These are phyloP conservation scores for Naganishia friedmannii DNA, from an alignment of 768 basidiomycete genomes.

Conservation along the genomic window DNA sequence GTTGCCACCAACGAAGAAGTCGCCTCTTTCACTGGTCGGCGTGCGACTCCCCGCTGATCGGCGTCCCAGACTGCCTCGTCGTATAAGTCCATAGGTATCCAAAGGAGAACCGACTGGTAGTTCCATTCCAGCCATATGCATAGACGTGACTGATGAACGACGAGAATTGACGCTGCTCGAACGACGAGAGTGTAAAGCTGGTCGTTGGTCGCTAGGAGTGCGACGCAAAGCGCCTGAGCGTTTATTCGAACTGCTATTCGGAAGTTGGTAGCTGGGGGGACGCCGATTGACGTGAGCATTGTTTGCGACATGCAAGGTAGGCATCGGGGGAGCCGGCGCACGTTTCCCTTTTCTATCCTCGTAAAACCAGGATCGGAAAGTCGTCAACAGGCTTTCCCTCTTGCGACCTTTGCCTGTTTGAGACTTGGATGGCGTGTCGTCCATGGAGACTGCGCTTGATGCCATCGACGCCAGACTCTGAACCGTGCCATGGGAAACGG, in stretches of 20 bases:
- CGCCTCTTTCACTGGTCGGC: conserved; percentile 80
- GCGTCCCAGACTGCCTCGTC: conserved; percentile 59
- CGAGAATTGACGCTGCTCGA: conserved; percentile 89
- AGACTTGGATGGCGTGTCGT: conserved; percentile 55
- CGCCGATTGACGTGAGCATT: conserved; percentile 7
- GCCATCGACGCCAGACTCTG: conserved; percentile 45
- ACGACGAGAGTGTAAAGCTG: conserved; percentile 73
- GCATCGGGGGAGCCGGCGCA: conserved; percentile 9
- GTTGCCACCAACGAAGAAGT: conserved; percentile 55
- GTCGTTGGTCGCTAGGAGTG: conserved; percentile 60
- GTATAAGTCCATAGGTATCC: conserved; percentile 54
- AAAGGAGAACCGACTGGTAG: conserved; percentile 50
- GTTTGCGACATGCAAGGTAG: conserved; percentile 24
- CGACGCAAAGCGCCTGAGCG: conserved; percentile 33
- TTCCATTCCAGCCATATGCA: conserved; percentile 57
- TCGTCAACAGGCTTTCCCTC: conserved; percentile 74
- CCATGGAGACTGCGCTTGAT: conserved; percentile 57
- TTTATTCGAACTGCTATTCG: conserved; percentile 54
- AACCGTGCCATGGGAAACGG: conserved; percentile 24
- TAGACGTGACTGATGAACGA: conserved; percentile 62
- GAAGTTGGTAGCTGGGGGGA: background rate
- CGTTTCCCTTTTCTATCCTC: conserved; percentile 86
- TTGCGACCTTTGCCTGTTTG: conserved; percentile 55
- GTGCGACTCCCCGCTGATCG: conserved; percentile 76
- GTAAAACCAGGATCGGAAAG: conserved; percentile 88